Base-by-base conservation (phyloP, 2,329 filamentous ascomycete species). In the Xylariaceae sp. region DNA sequence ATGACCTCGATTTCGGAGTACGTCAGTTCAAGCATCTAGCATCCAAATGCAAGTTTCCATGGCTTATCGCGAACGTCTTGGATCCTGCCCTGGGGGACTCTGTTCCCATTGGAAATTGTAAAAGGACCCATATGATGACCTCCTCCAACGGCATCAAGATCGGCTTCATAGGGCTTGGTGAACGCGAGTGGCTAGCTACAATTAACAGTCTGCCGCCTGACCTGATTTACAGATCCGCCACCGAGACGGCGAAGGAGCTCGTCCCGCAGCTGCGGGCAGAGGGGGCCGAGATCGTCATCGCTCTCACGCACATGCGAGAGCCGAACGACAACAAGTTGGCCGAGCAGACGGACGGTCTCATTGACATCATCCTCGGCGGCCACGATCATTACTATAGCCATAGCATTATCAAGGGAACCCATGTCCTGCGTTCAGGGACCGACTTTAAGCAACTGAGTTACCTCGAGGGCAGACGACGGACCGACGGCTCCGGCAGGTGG, bases 401-500 rank as follows among this genome's bases (percentile, higher is more conserved):
- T 73, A 83, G 81, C 52, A 69, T 92, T 52, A 82, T 95, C 71
- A 92, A 93, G 58, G 88, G 88, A 7, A 90, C 85, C 0, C 92
- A 96, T 67, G 84, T 96, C 2, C 77, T 97, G n/a, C 85, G 93
- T 1, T 96, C 90, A 0, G 92, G 93, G 0, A 91, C 88, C 18
- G 93, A 97, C 71, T 97, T 96, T 75, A 96, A 95, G 74, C 90
- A 97, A 70, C 78, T 96, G 32, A 95, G 90, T 69, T 96, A 96
- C 69, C 82, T 97, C 50, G 90, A 96, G 71, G 89, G 85, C 1
- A 84, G 90, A 64, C 80, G 84, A 20, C 26, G 77, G 72, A 2
- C 69, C 60, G 65, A 77, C 67, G 66, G 69, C 18, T 61, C 69
- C 16, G 69, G 67, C 16, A 81, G 81, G 18, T 96, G 91, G 91